Evolutionary conservation across 129 eudicot species (phyloP).

Genomic region (Heracleum sosnowskyi): DNA sequence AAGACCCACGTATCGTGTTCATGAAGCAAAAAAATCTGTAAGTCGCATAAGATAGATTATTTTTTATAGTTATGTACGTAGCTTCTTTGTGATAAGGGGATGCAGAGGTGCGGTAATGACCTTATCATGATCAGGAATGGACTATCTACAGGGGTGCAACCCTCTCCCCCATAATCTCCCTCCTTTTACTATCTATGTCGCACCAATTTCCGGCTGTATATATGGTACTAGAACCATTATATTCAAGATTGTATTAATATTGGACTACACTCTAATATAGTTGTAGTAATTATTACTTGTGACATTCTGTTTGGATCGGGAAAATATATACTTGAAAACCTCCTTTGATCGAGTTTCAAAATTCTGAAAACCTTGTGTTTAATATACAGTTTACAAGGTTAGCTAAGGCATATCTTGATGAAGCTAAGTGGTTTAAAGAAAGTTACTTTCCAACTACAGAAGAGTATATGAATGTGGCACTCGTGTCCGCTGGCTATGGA

Average conservation of each 20-base stretch:
- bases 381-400: background rate
- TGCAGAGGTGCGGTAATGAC: background rate
- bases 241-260: no score
- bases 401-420: background rate
- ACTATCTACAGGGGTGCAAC: no score
- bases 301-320: no score
- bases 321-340: no score
- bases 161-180: no score
- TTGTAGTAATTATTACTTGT: no score
- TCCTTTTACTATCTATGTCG: no score
- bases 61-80: background rate
- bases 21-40: background rate
- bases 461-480: constrained; percentile 5
- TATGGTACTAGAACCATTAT: no score
- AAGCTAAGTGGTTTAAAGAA: constrained; percentile 5
- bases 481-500: background rate
- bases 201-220: no score
- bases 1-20: background rate
- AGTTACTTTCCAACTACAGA: background rate
- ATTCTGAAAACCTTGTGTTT: background rate
- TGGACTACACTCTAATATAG: no score
- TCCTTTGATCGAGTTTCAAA: no score
- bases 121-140: no score
- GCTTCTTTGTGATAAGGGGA: background rate
- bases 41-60: background rate